Base-by-base conservation (phyloP, 805 yeast genomes). In the Candida incommunis region DNA sequence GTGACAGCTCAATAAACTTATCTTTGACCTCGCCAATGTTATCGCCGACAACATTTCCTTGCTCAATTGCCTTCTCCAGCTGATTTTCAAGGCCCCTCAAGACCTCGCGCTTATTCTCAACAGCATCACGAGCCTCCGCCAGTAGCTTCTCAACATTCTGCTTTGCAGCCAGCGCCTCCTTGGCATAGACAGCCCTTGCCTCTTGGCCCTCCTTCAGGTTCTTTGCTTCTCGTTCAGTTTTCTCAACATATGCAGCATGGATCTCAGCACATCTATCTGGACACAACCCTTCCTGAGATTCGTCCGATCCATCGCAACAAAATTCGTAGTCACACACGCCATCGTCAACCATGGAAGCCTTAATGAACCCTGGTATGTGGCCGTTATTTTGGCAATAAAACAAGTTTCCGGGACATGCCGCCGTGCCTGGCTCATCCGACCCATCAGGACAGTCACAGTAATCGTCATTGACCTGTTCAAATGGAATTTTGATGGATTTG, bases 361-460 rank as follows among this genome's bases (percentile, higher is more conserved):
- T 80, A 13, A 92, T 71, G 50, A 68, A 74, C 7, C 69, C 68
- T 0, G 87, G 75, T 3, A 70, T 55, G 51, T 75, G 81, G 2
- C 95, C 95, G 43, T 70, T 66, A 56, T 92, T 92, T 5, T 62
- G 74, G 63, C 98, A 90, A 60, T 76, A 87, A 56, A 86, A 88
- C 4, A 52, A 43, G 43, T 49, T 50, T 16, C 37, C 37, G 13
- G 65, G 55, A 61, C 97, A 90, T 0, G 96, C 96, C 34, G 80
- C 67, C 0, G 97, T 90, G 0, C 96, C 96, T 0, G 96, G 96
- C 61, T 92, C 97, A 64, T 92, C 98, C 3, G 88, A 78, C 0
- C 97, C 97, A 64, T 92, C 98, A 0, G 96, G 96, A 65, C 97
- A 90, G 57, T 92, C 97, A 63, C 97, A 90, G 57, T 72, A 80